phyloP scores from a whole-genome alignment of 768 basidiomycete genomes.

The Strobilomyces echinocephalus region DNA sequence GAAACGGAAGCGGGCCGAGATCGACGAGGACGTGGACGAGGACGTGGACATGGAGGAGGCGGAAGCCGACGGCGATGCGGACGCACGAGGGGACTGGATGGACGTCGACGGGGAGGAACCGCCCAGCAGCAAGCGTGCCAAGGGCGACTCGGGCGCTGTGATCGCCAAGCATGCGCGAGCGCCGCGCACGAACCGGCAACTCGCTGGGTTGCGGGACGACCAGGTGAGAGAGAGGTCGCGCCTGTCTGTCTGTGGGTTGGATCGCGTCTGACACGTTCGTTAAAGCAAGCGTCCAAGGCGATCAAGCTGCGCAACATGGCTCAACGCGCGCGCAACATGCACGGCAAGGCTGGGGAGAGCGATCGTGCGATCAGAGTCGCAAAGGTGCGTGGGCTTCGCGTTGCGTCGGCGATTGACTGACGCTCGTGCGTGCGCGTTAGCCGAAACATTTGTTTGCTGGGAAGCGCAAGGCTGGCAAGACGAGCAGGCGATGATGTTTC shows the following conservation, averaged over 20 bases:
- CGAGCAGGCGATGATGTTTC: conserved; percentile 56
- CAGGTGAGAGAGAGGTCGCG: conserved; percentile 37
- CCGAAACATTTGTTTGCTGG: conserved; percentile 85
- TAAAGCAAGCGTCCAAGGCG: conserved; percentile 80
- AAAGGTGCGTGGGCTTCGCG: conserved; percentile 55
- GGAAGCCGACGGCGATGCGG: conserved; percentile 31
- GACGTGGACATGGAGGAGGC: conserved; percentile 59
- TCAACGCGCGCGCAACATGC: conserved; percentile 81
- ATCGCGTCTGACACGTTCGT: neutral
- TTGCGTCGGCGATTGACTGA: neutral
- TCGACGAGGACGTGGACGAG: conserved; percentile 46
- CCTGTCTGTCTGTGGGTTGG: neutral
- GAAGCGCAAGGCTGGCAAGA: conserved; percentile 83
- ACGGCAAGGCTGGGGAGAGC: conserved; percentile 87
- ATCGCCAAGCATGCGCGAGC: conserved; percentile 46
- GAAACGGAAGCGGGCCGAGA: conserved; percentile 57
- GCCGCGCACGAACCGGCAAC: conserved; percentile 67
- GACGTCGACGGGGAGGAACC: conserved; percentile 48
- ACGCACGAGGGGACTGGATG: conserved; percentile 45
- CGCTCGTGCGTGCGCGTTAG: conserved; percentile 35
- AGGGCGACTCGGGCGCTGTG: conserved; percentile 56
- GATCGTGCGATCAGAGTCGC: conserved; percentile 78
- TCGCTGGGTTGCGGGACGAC: conserved; percentile 76
- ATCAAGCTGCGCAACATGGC: conserved; percentile 79
- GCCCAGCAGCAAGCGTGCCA: conserved; percentile 55